phyloP scores from a whole-genome alignment of 192 early-diverging fungal species.

The Backusella psychrophila region DNA sequence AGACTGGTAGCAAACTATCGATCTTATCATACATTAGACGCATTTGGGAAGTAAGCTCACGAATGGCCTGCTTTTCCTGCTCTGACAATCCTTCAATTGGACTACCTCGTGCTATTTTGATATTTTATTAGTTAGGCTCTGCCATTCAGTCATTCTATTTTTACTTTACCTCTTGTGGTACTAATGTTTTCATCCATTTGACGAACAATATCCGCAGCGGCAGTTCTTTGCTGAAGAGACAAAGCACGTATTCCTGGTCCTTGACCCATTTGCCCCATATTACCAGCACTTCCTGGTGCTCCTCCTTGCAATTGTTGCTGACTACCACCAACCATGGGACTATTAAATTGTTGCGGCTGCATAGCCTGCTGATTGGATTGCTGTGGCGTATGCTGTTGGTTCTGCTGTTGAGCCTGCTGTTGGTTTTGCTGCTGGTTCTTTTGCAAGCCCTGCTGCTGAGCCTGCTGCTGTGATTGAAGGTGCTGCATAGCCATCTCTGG shows the following conservation, averaged over 20 bases:
- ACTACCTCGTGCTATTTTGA: neutral
- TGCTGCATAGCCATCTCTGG: slow-evolving; percentile 8
- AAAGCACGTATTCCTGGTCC: neutral
- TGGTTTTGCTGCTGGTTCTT: neutral
- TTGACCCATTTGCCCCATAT: neutral
- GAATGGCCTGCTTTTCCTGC: slow-evolving; percentile 44
- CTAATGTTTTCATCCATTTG: slow-evolving; percentile 41
- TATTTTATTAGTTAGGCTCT: neutral
- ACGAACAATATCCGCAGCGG: slow-evolving; percentile 37
- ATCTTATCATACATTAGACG: slow-evolving; percentile 45
- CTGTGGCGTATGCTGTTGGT: slow-evolving; percentile 14
- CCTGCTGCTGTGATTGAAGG: neutral
- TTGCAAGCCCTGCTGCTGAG: neutral
- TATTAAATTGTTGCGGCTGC: slow-evolving; percentile 10
- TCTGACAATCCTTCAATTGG: slow-evolving; percentile 34
- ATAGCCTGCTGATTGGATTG: neutral
- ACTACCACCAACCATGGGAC: neutral
- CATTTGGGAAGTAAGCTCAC: slow-evolving; percentile 36
- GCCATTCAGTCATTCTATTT: neutral
- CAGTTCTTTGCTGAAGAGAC: slow-evolving; percentile 19
- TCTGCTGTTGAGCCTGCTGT: neutral
- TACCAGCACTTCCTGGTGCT: neutral
- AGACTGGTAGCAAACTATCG: slow-evolving; percentile 46
- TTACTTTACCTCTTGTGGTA: slow-evolving; percentile 41
- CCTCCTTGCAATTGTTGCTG: slow-evolving; percentile 23